Evolutionary conservation across 352 stramenopile species (phyloP).

Genomic region (Nothophytophthora sp.): DNA sequence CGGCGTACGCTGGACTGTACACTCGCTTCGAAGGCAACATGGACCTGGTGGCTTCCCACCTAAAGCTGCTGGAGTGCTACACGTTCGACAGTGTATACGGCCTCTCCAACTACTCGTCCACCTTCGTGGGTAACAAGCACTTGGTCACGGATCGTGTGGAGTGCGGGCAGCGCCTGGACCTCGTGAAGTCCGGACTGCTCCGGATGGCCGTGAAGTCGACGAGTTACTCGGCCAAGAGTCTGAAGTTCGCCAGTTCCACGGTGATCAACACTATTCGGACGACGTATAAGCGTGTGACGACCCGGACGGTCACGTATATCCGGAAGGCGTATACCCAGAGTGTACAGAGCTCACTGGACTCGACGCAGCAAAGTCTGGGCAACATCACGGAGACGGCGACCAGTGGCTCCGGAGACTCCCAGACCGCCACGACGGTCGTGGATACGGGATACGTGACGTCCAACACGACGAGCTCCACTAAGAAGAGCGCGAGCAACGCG

Average conservation of each 20-base stretch:
- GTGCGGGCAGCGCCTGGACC: conserved; percentile 37
- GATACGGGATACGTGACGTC: too few species aligned
- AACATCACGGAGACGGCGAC: background rate
- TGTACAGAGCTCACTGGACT: too few species aligned
- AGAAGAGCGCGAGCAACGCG: too few species aligned
- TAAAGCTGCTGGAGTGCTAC: conserved; percentile 51
- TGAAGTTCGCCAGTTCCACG: too few species aligned
- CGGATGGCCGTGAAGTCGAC: too few species aligned
- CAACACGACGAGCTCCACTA: too few species aligned
- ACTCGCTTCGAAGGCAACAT: conserved; percentile 52
- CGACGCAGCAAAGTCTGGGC: conserved; percentile 2
- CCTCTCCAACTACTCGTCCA: conserved; percentile 37
- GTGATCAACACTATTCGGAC: too few species aligned
- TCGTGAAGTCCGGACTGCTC: conserved; percentile 26
- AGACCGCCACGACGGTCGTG: too few species aligned
- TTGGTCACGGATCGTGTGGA: conserved; percentile 31
- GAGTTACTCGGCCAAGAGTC: conserved; percentile 5
- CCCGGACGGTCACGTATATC: too few species aligned
- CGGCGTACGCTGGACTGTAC: conserved; percentile 47
- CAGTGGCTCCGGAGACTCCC: too few species aligned
- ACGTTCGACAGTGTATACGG: conserved; percentile 42
- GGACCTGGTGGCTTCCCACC: conserved; percentile 49
- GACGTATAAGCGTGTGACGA: too few species aligned
- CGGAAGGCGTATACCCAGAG: too few species aligned
- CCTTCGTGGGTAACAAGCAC: conserved; percentile 53